These are phyloP conservation scores for Termitomyces eurrhizus DNA, from an alignment of 768 basidiomycete species.

Conservation along the genomic window DNA sequence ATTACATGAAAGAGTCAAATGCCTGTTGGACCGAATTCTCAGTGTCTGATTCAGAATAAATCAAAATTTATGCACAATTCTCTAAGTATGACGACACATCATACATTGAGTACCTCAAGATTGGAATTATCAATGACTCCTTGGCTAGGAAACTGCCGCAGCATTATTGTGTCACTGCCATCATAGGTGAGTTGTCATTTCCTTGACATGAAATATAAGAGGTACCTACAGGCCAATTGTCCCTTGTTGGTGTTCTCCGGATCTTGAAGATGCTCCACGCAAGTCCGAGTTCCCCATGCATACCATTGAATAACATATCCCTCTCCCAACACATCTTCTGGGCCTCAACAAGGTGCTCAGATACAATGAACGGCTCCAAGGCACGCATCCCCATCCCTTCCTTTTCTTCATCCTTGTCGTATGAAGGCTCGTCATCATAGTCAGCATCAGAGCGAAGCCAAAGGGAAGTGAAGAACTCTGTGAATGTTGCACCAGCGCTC, in stretches of 20 bases:
- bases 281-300: constrained; percentile 77
- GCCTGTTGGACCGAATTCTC: no score
- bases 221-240: no score
- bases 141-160: constrained; percentile 48
- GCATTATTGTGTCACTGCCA: constrained; percentile 54
- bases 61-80: no score
- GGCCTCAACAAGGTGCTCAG: constrained; percentile 25
- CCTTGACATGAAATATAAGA: neutral
- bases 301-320: constrained; percentile 67
- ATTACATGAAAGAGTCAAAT: no score
- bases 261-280: constrained; percentile 88
- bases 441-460: constrained; percentile 32
- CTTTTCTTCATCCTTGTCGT: constrained; percentile 24
- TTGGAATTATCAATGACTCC: constrained; percentile 71
- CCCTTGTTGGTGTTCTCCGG: constrained; percentile 68
- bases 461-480: constrained; percentile 76
- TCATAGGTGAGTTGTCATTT: constrained; percentile 40
- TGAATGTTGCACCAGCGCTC: constrained; percentile 73
- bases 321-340: no score
- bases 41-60: no score
- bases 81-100: no score
- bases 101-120: constrained; percentile 35
- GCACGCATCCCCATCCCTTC: constrained; percentile 20
- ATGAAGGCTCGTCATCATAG: constrained; percentile 31
- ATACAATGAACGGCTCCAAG: constrained; percentile 37